Conservation (phyloP, 1,139 yeast genomes). For the Geotrichum phurueaensis region DNA sequence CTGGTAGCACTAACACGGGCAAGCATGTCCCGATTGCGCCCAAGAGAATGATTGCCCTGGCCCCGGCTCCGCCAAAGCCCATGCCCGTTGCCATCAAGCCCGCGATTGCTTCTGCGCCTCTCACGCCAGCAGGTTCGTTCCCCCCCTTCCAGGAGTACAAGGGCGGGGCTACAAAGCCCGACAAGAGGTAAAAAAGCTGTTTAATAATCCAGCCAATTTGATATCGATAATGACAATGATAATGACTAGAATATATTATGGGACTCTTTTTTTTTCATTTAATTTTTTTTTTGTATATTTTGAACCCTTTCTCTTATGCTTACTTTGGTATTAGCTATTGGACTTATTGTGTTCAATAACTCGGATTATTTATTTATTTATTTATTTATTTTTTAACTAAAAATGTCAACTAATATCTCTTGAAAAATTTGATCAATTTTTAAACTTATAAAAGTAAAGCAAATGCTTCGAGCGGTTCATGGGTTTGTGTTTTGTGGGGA, state of each 20-base stretch:
- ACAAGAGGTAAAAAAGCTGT: background rate
- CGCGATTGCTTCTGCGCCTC: background rate
- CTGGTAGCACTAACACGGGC: background rate
- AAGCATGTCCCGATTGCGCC: constrained; percentile 29
- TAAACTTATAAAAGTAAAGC: too few relatives aligned
- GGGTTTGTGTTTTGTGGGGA: too few relatives aligned
- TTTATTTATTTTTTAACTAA: too few relatives aligned
- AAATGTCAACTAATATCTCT: too few relatives aligned
- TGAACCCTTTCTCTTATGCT: too few relatives aligned
- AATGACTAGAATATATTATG: background rate
- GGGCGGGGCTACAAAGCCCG: background rate
- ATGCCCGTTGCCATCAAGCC: constrained; percentile 12
- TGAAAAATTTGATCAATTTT: too few relatives aligned
- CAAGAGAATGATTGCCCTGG: constrained; percentile 26
- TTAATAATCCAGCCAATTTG: background rate
- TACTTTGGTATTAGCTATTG: too few relatives aligned
- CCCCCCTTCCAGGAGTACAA: background rate
- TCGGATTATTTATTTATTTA: too few relatives aligned
- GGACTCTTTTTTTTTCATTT: background rate
- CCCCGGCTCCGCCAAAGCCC: constrained; percentile 18
- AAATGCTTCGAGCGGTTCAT: too few relatives aligned
- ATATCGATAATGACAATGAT: background rate
- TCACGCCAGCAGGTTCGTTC: background rate
- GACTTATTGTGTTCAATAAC: too few relatives aligned
- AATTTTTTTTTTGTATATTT: background rate